Conservation (phyloP, 768 basidiomycete genomes). For the Lactarius sp. region DNA sequence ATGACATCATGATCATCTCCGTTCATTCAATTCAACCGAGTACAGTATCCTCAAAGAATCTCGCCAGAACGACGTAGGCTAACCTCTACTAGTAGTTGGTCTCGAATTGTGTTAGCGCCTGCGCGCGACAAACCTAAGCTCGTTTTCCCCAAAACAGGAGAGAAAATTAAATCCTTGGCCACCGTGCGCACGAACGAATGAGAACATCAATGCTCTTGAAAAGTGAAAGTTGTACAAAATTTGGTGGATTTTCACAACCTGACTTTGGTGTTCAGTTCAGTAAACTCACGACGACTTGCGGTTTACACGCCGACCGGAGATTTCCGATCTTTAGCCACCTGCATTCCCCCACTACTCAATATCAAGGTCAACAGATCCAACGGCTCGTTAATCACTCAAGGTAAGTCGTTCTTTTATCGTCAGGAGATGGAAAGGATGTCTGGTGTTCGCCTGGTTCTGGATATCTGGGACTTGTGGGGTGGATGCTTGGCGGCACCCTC, state of each 20-base stretch:
- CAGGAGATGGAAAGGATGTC: constrained; percentile 16
- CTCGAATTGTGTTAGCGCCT: neutral
- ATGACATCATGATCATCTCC: constrained; percentile 5
- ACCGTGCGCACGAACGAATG: neutral
- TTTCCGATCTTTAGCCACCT: constrained; percentile 2
- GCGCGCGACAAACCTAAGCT: neutral
- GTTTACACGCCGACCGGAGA: constrained; percentile 19
- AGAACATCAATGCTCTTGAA: neutral
- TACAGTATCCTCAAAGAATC: too few species aligned
- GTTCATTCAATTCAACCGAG: constrained; percentile 2
- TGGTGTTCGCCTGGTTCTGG: neutral
- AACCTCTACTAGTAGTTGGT: too few species aligned
- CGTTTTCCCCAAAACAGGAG: neutral
- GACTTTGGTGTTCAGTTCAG: neutral
- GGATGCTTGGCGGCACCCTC: constrained; percentile 23
- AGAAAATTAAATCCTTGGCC: neutral
- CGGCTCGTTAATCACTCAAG: constrained; percentile 47
- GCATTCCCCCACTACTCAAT: neutral
- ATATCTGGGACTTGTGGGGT: constrained; percentile 26
- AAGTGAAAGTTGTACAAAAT: neutral
- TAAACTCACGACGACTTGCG: neutral
- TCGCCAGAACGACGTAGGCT: neutral
- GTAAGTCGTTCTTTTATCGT: constrained; percentile 44
- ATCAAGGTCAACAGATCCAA: constrained; percentile 9
- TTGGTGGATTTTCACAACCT: neutral